Base-by-base conservation (phyloP, 345 rosid genomes). In the sweet orange (Citrus sinensis) region DNA sequence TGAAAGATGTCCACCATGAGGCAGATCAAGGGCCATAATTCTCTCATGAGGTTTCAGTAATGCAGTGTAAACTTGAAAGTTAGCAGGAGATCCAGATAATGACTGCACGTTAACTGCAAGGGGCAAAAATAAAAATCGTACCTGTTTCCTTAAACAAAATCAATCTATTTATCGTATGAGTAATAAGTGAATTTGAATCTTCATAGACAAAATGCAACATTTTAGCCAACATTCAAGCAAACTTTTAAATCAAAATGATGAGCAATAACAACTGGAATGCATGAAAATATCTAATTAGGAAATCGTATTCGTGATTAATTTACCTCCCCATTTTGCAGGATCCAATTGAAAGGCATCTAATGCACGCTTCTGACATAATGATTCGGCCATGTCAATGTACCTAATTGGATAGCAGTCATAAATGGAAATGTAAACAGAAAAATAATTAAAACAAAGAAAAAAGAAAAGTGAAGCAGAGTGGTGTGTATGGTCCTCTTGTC, bases 1-100 rank as follows among this genome's bases (percentile, higher is more conserved):
- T 76, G 99, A 95, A 87, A 95, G 98, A 87, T 95, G 99, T 37
- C 99, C 99, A 17, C 99, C 99, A 87, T 95, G 99, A 61, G 99
- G 99, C 55, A 95, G 88, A 80, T 95, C 99, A 82, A 95, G 95
- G 9, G 97, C 97, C 99, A 95, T 93, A 80, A 95, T 95, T 87
- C 99, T 85, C 74, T 93, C 99, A 84, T 95, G 99, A 68, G 99
- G 99, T 54, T 90, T 95, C 80, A 95, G 73, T 25, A 95, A 56
- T 71, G 98, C 99, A 60, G 99, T 95, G 71, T 93, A 95, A 74
- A 80, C 99, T 86, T 95, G 98, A 83, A 95, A 95, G 78, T 95
- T 95, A 73, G 98, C 92, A 6, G 98, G 98, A 70, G 98, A 95
- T 80, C 98, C 98, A 77, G 98, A 95, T 64, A 95, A 84, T 51